A percentile compares a stretch with the other conserved stretches of the same genome.
Conservation (phyloP, 345 rosid genomes). For the Kernera saxatilis region DNA sequence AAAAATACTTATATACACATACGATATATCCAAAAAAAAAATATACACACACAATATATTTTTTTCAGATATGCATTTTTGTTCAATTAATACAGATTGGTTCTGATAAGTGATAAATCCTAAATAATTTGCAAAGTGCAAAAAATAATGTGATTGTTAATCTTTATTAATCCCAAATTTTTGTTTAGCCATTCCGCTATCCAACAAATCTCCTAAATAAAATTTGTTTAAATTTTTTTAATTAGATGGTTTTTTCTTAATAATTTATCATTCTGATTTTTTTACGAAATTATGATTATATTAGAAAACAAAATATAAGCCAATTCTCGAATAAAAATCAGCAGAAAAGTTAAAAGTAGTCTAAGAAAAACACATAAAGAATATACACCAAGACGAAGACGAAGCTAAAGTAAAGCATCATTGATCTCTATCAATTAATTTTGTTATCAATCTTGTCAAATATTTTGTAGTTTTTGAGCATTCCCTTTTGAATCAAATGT, state of each 20-base stretch:
- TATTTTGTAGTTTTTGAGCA: background rate
- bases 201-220: no score
- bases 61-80: background rate
- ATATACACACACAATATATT: background rate
- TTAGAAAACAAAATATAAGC: background rate
- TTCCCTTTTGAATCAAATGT: slow-evolving; percentile 12
- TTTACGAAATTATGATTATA: no score
- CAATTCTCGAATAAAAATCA: background rate
- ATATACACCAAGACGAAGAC: slow-evolving; percentile 10
- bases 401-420: slow-evolving; percentile 23
- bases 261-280: no score
- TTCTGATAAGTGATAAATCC: no score
- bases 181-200: no score
- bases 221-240: no score
- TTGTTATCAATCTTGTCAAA: slow-evolving; percentile 13
- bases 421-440: background rate
- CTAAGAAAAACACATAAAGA: slow-evolving; percentile 16
- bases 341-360: slow-evolving; percentile 1
- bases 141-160: no score
- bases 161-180: background rate
- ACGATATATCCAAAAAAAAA: no score
- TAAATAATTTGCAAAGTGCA: no score
- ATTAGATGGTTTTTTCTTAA: no score
- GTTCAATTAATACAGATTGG: background rate
- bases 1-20: no score